A percentile compares a stretch with the other conserved stretches of the same genome.
Evolutionary conservation across 2,329 filamentous ascomycete genomes (phyloP).

Genomic region (Acephala macrosclerotiorum): DNA sequence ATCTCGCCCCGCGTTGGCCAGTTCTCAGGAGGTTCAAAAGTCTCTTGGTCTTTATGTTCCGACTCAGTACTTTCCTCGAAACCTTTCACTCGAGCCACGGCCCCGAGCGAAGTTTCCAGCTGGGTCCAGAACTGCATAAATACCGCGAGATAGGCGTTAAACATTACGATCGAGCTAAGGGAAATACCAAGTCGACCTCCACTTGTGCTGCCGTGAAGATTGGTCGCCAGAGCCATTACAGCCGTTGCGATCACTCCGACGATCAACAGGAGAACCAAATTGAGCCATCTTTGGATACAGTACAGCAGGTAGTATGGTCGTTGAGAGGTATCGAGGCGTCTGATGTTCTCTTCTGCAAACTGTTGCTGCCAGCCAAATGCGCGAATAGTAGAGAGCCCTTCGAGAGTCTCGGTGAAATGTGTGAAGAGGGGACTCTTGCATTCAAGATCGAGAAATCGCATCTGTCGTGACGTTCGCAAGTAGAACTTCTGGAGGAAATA

Average conservation of each 20-base stretch:
- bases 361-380: constrained; percentile 61
- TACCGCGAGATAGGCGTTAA: constrained; percentile 25
- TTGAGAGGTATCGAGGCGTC: constrained; percentile 60
- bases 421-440: constrained; percentile 51
- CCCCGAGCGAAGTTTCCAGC: constrained; percentile 65
- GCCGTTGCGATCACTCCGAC: constrained; percentile 35
- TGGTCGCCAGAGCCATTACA: constrained; percentile 32
- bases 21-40: constrained; percentile 8
- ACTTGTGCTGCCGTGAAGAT: constrained; percentile 24
- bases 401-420: constrained; percentile 54
- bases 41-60: constrained; percentile 45
- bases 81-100: constrained; percentile 60
- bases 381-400: constrained; percentile 57
- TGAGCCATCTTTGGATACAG: constrained; percentile 65
- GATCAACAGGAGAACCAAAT: constrained; percentile 58
- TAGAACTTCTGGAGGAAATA: constrained; percentile 49
- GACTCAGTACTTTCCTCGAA: constrained; percentile 53
- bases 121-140: constrained; percentile 56
- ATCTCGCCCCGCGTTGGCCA: constrained; percentile 37
- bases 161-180: constrained; percentile 32
- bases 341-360: constrained; percentile 52
- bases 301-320: constrained; percentile 63
- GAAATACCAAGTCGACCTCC: constrained; percentile 32
- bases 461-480: constrained; percentile 55
- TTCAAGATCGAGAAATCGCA: constrained; percentile 56